These are phyloP conservation scores for Aspergillus quadrilineatus DNA, from an alignment of 2,329 filamentous ascomycete genomes.

Conservation along the genomic window DNA sequence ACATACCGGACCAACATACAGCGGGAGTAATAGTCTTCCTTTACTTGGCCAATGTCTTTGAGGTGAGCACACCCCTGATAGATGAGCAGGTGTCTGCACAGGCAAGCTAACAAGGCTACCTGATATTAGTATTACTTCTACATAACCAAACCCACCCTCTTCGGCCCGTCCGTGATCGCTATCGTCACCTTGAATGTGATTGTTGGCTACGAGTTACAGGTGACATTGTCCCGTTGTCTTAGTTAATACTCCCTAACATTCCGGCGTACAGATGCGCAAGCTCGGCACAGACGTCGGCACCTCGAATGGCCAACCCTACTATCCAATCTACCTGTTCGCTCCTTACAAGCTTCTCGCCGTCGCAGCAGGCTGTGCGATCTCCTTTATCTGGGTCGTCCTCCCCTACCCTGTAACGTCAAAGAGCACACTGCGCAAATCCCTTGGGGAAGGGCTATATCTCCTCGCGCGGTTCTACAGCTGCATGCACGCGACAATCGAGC, in stretches of 20 bases:
- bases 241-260: too few relatives aligned
- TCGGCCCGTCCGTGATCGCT: slow-evolving; percentile 59
- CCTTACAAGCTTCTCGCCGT: slow-evolving; percentile 70
- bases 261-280: slow-evolving; percentile 44
- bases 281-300: slow-evolving; percentile 53
- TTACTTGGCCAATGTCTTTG: slow-evolving; percentile 63
- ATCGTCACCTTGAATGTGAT: slow-evolving; percentile 62
- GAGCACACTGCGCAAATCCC: slow-evolving; percentile 63
- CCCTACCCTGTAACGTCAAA: slow-evolving; percentile 70
- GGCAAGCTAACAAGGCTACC: slow-evolving; percentile 2
- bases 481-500: slow-evolving; percentile 65
- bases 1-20: slow-evolving; percentile 64
- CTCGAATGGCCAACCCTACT: slow-evolving; percentile 64
- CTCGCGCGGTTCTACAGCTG: slow-evolving; percentile 72
- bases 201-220: slow-evolving; percentile 71
- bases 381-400: slow-evolving; percentile 75
- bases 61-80: slow-evolving; percentile 28
- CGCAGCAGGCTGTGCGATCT: slow-evolving; percentile 63
- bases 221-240: slow-evolving; percentile 3
- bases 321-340: slow-evolving; percentile 67
- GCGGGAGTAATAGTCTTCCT: slow-evolving; percentile 66
- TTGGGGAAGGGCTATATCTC: slow-evolving; percentile 67
- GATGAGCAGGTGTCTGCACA: too few relatives aligned
- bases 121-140: slow-evolving; percentile 59
- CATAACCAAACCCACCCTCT: slow-evolving; percentile 64